Conservation (phyloP, 164 flowering plant species). For the Umbilicus rupestris region DNA sequence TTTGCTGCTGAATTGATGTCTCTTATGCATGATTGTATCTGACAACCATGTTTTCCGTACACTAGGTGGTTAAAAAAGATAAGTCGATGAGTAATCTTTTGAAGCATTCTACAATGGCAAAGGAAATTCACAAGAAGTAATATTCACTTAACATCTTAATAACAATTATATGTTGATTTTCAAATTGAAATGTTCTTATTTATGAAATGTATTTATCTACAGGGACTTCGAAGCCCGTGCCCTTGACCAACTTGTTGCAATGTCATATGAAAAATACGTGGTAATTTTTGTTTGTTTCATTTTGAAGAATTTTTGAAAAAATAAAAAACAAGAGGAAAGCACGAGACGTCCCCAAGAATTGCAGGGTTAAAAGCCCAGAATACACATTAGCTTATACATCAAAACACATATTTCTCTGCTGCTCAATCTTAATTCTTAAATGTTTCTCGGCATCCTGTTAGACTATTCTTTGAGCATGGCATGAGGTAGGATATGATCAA, state of each 20-base stretch:
- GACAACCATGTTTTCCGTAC: not conserved
- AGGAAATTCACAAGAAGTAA: constrained; percentile 50
- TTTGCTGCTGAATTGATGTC: not conserved
- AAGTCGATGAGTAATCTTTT: constrained; percentile 33
- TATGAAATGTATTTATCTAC: constrained; percentile 1
- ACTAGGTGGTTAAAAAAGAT: constrained; percentile 46
- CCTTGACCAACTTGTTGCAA: constrained; percentile 57
- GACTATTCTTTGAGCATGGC: too few species aligned
- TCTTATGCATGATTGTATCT: not conserved
- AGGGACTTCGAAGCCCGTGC: constrained; percentile 65
- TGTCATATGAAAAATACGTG: constrained; percentile 73
- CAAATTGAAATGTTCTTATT: not conserved
- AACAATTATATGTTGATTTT: not conserved
- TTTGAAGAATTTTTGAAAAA: too few species aligned
- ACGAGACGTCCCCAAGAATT: too few species aligned
- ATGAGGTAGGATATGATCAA: too few species aligned
- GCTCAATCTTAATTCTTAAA: too few species aligned
- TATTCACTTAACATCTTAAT: not conserved
- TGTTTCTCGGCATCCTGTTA: too few species aligned
- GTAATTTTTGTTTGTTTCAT: constrained; percentile 37
- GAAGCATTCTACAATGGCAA: constrained; percentile 35
- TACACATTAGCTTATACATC: too few species aligned
- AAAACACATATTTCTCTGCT: too few species aligned
- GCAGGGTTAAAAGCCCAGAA: too few species aligned
- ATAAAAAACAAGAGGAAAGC: too few species aligned